Base-by-base conservation (phyloP, 1,284 basidiomycete species). In the Mrakiaceae sp. region DNA sequence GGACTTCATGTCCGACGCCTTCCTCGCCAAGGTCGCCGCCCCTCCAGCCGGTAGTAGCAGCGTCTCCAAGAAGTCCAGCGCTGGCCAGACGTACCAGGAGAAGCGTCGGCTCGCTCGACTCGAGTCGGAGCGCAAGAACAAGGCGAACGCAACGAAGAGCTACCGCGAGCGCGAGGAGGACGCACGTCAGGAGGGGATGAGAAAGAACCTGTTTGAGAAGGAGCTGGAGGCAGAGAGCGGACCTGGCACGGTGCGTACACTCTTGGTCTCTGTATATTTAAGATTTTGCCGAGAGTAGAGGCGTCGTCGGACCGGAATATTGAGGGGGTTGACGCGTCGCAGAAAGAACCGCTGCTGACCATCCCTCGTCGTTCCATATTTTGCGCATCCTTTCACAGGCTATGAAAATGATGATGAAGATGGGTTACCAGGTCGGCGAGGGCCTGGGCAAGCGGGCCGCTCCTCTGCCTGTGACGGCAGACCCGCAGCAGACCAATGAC, bases 1-100 rank as follows among this genome's bases (percentile, higher is more conserved):
- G 68, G 87, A 90, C 76, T 90, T 90, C 71, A 81, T 90, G 58
- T 89, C 87, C 12, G 87, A 89, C 78, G 90, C 88, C 72, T 90
- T 89, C 74, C 79, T 90, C 11, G 68, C 81, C 58, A 79, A 79
- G 3, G 52, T 74, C 12, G 66, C 75, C 40, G 63, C 75, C 48
- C 27, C 53, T 4, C 43, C 59, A 3, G n/a, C 59, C 3, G 43
- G 12, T 48, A 9, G 51, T 77, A n/a, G 64, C 74, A 11, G 70
- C 78, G 6, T 72, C 73, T 5, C 66, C 74, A 56, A 51, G 12
- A 27, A 27, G 27, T 27, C 27, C 27, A 27, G 27, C 27, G 27
- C 27, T 27, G 27, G 27, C 27, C 27, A 27, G 27, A 70, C 70
- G 11, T 90, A 90, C 70, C 76, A 79, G 14, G 81, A 87, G 69